Conservation (phyloP, 2,329 filamentous ascomycete species). For the Ploettnerulaceae sp. region DNA sequence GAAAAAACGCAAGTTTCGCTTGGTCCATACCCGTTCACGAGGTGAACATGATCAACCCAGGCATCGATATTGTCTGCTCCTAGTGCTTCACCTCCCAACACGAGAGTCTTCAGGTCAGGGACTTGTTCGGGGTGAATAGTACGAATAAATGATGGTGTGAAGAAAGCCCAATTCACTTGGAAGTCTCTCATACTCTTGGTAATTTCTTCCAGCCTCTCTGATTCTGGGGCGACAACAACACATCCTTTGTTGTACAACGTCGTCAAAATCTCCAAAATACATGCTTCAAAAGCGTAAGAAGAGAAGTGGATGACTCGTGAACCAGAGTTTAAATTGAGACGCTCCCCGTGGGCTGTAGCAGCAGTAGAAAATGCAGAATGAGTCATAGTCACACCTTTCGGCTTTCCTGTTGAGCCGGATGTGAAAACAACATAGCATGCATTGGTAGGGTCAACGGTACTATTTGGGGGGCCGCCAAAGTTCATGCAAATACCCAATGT, state of each 20-base stretch:
- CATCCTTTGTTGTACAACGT: conserved; percentile 35
- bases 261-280: conserved; percentile 15
- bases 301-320: conserved; percentile 11
- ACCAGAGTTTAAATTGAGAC: not conserved
- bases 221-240: conserved; percentile 38
- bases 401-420: conserved; percentile 19
- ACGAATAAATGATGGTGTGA: conserved; percentile 28
- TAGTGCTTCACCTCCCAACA: conserved; percentile 31
- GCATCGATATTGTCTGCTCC: conserved; percentile 35
- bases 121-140: conserved; percentile 21
- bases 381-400: conserved; percentile 17
- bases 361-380: conserved; percentile 11
- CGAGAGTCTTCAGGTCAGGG: conserved; percentile 22
- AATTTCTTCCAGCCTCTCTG: conserved; percentile 36
- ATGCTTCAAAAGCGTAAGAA: conserved; percentile 18
- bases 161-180: conserved; percentile 22
- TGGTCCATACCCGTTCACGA: conserved; percentile 38
- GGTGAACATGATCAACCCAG: conserved; percentile 35
- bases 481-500: conserved; percentile 1
- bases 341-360: not conserved
- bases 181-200: conserved; percentile 25
- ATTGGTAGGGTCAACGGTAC: conserved; percentile 1
- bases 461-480: not conserved
- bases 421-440: conserved; percentile 17
- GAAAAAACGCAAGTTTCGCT: conserved; percentile 1